Conservation (phyloP, 164 flowering plant species). For the Chimonanthus salicifolius region DNA sequence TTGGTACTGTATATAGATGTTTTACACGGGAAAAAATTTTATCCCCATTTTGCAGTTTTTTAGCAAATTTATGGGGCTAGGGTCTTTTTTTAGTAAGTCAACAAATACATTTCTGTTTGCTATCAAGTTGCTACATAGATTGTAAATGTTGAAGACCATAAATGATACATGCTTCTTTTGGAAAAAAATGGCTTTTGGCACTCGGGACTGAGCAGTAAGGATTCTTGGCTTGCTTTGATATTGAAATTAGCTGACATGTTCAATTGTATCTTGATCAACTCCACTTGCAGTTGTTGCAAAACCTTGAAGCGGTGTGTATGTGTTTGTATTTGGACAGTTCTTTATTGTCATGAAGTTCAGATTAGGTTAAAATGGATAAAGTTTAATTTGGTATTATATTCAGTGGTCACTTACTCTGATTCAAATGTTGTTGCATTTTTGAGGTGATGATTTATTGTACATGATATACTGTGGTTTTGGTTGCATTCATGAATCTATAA, state of each 20-base stretch:
- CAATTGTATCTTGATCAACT: background rate
- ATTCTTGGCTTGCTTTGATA: background rate
- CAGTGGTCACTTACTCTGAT: no score
- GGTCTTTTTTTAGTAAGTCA: background rate
- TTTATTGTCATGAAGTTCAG: no score
- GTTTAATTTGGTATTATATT: no score
- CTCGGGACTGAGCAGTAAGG: background rate
- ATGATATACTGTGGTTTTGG: no score
- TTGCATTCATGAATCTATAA: no score
- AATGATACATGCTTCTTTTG: background rate
- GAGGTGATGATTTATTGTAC: no score
- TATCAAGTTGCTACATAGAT: background rate
- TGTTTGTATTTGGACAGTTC: no score
- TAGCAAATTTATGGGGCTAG: constrained; percentile 1
- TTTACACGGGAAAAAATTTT: background rate
- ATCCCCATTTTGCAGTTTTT: constrained; percentile 2
- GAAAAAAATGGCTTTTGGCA: background rate
- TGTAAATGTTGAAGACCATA: constrained; percentile 3
- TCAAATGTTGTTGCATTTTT: no score
- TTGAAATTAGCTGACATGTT: background rate
- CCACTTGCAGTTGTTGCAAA: background rate
- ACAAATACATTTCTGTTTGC: background rate
- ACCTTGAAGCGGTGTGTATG: no score
- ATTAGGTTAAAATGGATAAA: no score
- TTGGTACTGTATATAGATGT: constrained; percentile 1